A percentile compares a stretch with the other conserved stretches of the same genome.
These are phyloP conservation scores for Vaccinium myrtillus DNA, from an alignment of 148 eudicot genomes.

Conservation along the genomic window DNA sequence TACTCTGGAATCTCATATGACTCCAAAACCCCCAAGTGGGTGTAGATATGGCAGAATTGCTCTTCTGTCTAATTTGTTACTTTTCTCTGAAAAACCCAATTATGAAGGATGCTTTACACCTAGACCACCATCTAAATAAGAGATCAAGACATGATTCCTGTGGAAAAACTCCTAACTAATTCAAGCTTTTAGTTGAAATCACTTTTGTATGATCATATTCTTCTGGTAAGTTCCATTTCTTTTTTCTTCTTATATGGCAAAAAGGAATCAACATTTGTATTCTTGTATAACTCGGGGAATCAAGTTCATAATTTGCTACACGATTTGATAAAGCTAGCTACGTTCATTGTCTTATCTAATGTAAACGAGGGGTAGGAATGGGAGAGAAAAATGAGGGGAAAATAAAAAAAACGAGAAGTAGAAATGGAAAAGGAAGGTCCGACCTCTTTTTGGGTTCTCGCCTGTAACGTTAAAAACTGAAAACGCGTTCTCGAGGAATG, in stretches of 20 bases:
- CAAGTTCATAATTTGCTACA: background rate
- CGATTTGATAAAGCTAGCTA: too few species aligned
- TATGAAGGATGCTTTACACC: background rate
- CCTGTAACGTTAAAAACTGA: too few species aligned
- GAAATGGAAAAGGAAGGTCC: too few species aligned
- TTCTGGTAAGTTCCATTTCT: background rate
- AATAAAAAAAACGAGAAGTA: too few species aligned
- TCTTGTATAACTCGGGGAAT: background rate
- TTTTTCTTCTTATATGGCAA: background rate
- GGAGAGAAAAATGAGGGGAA: too few species aligned
- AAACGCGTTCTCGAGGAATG: too few species aligned
- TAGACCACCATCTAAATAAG: background rate
- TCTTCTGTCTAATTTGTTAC: background rate
- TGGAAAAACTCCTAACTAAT: background rate
- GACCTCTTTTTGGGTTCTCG: too few species aligned
- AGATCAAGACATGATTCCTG: background rate
- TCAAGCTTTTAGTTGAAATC: background rate
- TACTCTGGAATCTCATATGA: background rate
- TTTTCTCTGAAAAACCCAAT: background rate
- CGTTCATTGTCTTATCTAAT: background rate
- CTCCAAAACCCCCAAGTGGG: background rate
- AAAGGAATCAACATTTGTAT: background rate
- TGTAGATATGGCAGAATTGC: background rate
- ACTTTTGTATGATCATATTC: background rate
- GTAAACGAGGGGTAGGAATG: too few species aligned